Conservation (phyloP, 2,329 filamentous ascomycete genomes). For the Periconia macrospinosa region DNA sequence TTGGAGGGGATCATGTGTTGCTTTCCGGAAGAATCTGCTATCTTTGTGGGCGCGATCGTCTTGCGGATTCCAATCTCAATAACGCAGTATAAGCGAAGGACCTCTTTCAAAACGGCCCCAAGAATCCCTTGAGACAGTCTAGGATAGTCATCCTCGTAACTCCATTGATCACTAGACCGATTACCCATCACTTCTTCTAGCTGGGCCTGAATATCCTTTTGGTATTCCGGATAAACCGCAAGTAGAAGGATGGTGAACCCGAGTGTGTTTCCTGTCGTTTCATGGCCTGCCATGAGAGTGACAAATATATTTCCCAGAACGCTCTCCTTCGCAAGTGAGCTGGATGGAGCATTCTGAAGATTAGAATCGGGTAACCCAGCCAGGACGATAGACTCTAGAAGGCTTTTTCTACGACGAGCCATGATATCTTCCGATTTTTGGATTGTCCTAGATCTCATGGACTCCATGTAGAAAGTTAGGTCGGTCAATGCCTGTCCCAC, state of each 20-base stretch:
- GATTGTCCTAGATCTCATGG: not conserved
- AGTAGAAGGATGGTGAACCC: slow-evolving; percentile 49
- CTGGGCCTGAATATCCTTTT: slow-evolving; percentile 44
- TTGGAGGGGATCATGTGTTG: not conserved
- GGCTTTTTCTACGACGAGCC: not conserved
- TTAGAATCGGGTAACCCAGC: not conserved
- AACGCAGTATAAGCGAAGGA: slow-evolving; percentile 10
- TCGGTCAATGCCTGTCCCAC: not conserved
- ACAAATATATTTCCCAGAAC: slow-evolving; percentile 50
- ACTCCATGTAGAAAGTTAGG: not conserved
- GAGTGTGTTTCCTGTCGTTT: slow-evolving; percentile 53
- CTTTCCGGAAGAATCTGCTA: slow-evolving; percentile 3
- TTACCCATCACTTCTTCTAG: slow-evolving; percentile 42
- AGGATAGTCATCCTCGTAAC: slow-evolving; percentile 44
- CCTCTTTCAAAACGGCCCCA: slow-evolving; percentile 14
- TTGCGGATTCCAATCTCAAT: slow-evolving; percentile 4
- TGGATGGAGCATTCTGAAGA: not conserved
- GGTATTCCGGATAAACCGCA: slow-evolving; percentile 48
- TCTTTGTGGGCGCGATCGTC: not conserved
- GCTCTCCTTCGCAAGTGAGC: slow-evolving; percentile 6
- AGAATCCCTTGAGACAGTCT: slow-evolving; percentile 30
- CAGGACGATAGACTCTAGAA: not conserved
- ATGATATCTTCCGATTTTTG: not conserved
- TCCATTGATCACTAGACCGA: slow-evolving; percentile 16
- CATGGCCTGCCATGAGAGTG: slow-evolving; percentile 56